A percentile compares a stretch with the other conserved stretches of the same genome.
These are phyloP conservation scores for Stagonosporopsis tanaceti DNA, from an alignment of 2,329 filamentous ascomycete species.

Conservation along the genomic window DNA sequence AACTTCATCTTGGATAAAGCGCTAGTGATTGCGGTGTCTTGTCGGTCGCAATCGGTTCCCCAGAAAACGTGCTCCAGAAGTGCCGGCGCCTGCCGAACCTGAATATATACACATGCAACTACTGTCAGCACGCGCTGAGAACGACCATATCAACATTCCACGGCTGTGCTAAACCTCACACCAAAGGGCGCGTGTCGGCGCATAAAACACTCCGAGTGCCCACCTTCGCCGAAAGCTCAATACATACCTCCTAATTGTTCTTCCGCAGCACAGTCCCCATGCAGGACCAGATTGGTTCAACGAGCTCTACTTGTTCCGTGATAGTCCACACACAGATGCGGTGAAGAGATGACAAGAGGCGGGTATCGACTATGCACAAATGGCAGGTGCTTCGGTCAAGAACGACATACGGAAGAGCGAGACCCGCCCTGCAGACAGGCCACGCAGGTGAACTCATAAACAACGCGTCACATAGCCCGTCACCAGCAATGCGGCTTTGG, in stretches of 20 bases:
- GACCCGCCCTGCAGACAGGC: not conserved
- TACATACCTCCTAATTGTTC: too few relatives aligned
- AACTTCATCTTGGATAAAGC: constrained; percentile 3
- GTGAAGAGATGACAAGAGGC: constrained; percentile 5
- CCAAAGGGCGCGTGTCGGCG: not conserved
- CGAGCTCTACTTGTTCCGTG: not conserved
- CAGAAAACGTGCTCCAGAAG: constrained; percentile 2
- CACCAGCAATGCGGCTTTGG: not conserved
- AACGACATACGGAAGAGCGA: not conserved
- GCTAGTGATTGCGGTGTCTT: not conserved
- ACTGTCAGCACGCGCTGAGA: not conserved
- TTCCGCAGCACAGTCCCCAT: not conserved
- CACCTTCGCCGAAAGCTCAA: constrained; percentile 1
- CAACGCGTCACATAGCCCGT: not conserved
- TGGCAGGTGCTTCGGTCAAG: constrained; percentile 3
- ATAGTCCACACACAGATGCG: not conserved
- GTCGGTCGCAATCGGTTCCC: not conserved
- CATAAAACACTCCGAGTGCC: not conserved
- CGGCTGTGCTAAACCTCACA: not conserved
- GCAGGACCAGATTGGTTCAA: not conserved
- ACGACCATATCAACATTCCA: not conserved
- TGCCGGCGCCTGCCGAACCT: constrained; percentile 1
- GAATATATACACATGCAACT: constrained; percentile 1
- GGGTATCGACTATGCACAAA: not conserved
- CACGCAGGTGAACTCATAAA: not conserved